Conservation (phyloP, 768 basidiomycete species). For the Candolleomyces efflorescens region DNA sequence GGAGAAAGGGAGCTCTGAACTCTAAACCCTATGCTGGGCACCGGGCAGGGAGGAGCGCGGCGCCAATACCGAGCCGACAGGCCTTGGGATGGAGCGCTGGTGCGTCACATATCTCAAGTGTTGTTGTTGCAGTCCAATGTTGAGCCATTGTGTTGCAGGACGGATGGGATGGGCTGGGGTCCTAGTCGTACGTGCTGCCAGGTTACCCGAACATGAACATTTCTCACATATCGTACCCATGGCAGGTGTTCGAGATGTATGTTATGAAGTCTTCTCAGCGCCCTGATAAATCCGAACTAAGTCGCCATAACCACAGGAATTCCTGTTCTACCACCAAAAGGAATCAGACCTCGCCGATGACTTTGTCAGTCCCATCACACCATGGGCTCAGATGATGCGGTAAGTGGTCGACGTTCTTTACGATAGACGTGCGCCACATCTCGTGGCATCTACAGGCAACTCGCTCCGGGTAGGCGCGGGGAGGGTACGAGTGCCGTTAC, state of each 20-base stretch:
- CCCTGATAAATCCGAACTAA: conserved; percentile 8
- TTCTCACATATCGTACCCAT: conserved; percentile 8
- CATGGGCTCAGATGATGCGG: conserved; percentile 76
- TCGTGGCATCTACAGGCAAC: not conserved
- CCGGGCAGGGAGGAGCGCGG: conserved; percentile 68
- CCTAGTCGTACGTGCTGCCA: conserved; percentile 64
- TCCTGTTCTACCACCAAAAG: conserved; percentile 81
- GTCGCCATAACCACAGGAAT: conserved; percentile 48
- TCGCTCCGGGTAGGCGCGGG: conserved; percentile 4
- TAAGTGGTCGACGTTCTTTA: conserved; percentile 23
- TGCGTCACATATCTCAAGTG: conserved; percentile 19
- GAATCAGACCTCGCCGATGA: conserved; percentile 60
- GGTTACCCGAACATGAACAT: not conserved
- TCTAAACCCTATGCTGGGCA: not conserved
- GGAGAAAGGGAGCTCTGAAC: too few relatives aligned
- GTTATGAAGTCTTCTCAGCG: conserved; percentile 13
- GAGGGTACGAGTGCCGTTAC: too few relatives aligned
- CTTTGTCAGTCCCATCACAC: conserved; percentile 54
- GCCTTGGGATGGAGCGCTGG: conserved; percentile 86
- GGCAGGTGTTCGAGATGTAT: conserved; percentile 50
- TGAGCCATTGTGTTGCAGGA: conserved; percentile 24
- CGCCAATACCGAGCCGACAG: conserved; percentile 76
- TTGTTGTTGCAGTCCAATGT: not conserved
- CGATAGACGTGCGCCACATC: conserved; percentile 6
- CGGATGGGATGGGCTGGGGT: conserved; percentile 77